A percentile compares a stretch with the other conserved stretches of the same genome.
phyloP scores from a whole-genome alignment of 495 filamentous ascomycete species.

The Penicillium chermesinum region DNA sequence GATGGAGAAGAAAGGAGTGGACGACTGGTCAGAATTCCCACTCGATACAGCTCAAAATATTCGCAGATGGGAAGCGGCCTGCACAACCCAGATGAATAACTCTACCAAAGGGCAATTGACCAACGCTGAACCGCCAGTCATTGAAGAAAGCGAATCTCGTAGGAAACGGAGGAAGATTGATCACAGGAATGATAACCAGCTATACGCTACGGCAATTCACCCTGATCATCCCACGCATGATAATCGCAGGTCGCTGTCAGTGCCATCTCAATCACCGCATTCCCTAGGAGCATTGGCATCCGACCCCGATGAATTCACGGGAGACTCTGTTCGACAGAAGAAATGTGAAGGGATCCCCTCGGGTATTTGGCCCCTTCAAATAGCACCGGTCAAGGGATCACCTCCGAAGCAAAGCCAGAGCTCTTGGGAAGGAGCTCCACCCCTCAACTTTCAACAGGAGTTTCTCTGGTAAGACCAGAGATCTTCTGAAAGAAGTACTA shows the following conservation, averaged over 20 bases:
- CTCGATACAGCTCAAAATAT: conserved; percentile 29
- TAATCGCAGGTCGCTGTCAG: not conserved
- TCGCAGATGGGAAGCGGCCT: conserved; percentile 35
- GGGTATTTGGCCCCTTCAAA: not conserved
- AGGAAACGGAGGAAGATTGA: not conserved
- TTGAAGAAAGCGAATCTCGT: not conserved
- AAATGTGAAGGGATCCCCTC: not conserved
- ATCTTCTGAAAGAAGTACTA: too few species aligned
- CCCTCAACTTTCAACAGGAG: conserved; percentile 31
- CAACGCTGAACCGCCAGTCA: not conserved
- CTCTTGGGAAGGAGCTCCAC: conserved; percentile 32
- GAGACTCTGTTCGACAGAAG: not conserved
- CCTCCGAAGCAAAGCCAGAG: conserved; percentile 10
- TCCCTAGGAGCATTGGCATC: too few species aligned
- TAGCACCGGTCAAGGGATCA: not conserved
- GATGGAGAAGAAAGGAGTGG: conserved; percentile 26
- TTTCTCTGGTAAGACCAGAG: conserved; percentile 43
- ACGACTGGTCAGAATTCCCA: conserved; percentile 34
- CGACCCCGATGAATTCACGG: not conserved
- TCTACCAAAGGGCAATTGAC: not conserved
- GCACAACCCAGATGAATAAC: conserved; percentile 1
- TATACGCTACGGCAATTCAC: not conserved
- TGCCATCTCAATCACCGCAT: not conserved
- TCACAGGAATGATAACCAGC: not conserved
- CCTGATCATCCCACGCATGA: not conserved